These are phyloP conservation scores for Lentinula edodes DNA, from an alignment of 768 basidiomycete genomes.

Conservation along the genomic window DNA sequence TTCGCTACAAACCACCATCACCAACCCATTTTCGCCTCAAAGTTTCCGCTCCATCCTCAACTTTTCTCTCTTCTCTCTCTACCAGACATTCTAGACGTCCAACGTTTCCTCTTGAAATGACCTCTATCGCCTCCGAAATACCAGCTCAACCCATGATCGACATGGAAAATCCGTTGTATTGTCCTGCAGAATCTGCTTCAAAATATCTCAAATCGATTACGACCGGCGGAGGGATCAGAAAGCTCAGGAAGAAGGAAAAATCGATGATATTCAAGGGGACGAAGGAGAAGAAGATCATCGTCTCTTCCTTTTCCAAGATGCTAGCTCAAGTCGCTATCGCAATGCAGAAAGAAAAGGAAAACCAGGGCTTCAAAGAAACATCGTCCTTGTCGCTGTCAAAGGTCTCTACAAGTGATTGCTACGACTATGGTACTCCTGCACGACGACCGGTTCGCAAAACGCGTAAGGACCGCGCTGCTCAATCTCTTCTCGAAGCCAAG, in stretches of 20 bases:
- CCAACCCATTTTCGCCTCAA: not conserved
- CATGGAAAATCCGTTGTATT: conserved; percentile 54
- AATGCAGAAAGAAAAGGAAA: not conserved
- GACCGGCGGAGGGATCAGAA: conserved; percentile 7
- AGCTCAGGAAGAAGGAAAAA: conserved; percentile 1
- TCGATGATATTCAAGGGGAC: not conserved
- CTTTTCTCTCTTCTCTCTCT: not conserved
- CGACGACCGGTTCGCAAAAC: conserved; percentile 4
- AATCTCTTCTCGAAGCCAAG: not conserved
- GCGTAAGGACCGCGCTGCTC: not conserved
- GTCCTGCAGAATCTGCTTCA: conserved; percentile 42
- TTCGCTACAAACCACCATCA: not conserved
- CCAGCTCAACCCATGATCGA: conserved; percentile 32
- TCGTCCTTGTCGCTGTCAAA: not conserved
- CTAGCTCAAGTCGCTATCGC: not conserved
- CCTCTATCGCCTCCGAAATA: not conserved
- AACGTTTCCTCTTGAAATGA: not conserved
- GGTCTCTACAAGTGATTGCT: not conserved
- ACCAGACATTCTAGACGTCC: not conserved
- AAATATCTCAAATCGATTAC: conserved; percentile 43
- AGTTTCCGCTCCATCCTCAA: not conserved
- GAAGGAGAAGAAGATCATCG: not conserved
- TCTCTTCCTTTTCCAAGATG: conserved; percentile 4
- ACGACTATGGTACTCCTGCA: conserved; percentile 5
- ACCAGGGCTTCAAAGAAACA: not conserved